These are phyloP conservation scores for Chrysanthemum makinoi DNA, from an alignment of 129 eudicot species.

Conservation along the genomic window DNA sequence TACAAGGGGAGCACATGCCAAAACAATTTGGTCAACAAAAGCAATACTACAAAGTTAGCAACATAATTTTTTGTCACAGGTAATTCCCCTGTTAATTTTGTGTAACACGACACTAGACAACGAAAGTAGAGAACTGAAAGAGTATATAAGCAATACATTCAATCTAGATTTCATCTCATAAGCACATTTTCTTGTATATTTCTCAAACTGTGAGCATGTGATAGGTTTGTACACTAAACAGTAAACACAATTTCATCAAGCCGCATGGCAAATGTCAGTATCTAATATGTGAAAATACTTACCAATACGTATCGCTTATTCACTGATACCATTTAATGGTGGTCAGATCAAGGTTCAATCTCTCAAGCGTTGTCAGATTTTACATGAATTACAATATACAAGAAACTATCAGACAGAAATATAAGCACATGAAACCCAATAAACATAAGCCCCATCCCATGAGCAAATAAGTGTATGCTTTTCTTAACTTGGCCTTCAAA, in stretches of 20 bases:
- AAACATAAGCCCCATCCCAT: background rate
- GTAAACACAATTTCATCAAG: background rate
- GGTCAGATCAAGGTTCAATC: background rate
- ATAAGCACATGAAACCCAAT: constrained; percentile 18
- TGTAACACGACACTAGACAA: too few species aligned
- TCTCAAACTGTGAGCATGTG: background rate
- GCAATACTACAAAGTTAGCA: too few species aligned
- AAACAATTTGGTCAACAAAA: too few species aligned
- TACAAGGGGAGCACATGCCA: too few species aligned
- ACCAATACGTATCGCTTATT: background rate
- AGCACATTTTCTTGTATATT: background rate
- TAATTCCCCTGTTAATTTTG: too few species aligned
- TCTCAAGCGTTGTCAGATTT: background rate
- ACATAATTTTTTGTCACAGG: too few species aligned
- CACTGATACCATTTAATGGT: background rate
- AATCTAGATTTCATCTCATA: background rate
- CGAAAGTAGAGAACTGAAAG: too few species aligned
- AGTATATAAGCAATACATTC: too few species aligned
- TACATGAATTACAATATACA: background rate
- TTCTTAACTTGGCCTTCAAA: constrained; percentile 18
- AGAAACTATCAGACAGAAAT: background rate
- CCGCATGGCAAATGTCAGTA: background rate
- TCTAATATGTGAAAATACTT: background rate
- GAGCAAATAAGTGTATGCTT: background rate
- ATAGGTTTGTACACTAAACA: background rate